Evolutionary conservation across 768 basidiomycete genomes (phyloP), one percentile per base, ranked within the genome.

Genomic region (Tricholoma flavovirens): DNA sequence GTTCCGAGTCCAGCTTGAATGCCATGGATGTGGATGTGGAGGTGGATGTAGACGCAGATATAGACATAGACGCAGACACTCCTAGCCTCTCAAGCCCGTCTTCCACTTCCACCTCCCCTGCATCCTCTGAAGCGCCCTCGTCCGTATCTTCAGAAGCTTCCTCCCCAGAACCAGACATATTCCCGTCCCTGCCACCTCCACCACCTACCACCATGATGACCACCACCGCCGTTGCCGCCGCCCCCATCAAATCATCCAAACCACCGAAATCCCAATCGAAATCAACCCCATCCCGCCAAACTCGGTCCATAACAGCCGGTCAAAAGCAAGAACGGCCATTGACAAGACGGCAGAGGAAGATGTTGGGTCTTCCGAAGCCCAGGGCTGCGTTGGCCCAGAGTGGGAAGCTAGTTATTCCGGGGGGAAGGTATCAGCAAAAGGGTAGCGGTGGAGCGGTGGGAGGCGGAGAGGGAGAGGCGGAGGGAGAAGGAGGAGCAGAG

Each of bases 361-460:
- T 73, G n/a, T 73, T 86, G 10, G 86, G 86, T 1, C 66, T 90
- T 42, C 87, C 87, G 0, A 88, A 84, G 65, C 65, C 75, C 0
- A 73, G 80, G 4, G 33, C 72, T 7, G 73, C 67, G 4, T 63
- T 29, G 65, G 56, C 78, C 77, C 56, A 62, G 73, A 78, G 79
- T 40, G 87, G 87, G 35, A 86, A 78, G 75, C 88, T 75, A 69
- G 80, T 62, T 68, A 86, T 90, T 56, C 87, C 88, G n/a, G n/a
- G n/a, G n/a, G n/a, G n/a, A n/a, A n/a, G n/a, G n/a, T n/a, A n/a
- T n/a, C n/a, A n/a, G n/a, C n/a, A n/a, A n/a, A n/a, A n/a, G n/a
- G n/a, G n/a, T n/a, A n/a, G n/a, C n/a, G n/a, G n/a, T n/a, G n/a
- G n/a, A n/a, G n/a, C n/a, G n/a, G n/a, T n/a, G n/a, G n/a, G n/a